Evolutionary conservation across 2,329 filamentous ascomycete species (phyloP).

Genomic region (Talaromyces sp.): DNA sequence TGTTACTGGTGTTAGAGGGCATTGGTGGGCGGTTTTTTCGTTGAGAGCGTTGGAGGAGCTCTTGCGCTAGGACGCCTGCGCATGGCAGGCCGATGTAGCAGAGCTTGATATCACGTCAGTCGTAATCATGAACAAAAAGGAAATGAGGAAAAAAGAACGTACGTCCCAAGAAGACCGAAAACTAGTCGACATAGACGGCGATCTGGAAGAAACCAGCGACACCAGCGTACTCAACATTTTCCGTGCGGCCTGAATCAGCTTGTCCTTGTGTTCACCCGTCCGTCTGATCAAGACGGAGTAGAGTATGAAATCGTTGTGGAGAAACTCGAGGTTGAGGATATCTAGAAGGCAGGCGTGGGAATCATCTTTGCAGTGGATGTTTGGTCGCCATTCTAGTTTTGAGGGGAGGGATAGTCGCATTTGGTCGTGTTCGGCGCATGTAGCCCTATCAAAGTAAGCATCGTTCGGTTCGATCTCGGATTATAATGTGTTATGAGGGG

Average conservation of each 20-base stretch:
- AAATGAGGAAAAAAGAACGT: neutral
- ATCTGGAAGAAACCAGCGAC: neutral
- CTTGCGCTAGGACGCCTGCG: slow-evolving; percentile 25
- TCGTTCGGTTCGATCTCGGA: no score
- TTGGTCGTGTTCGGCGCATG: slow-evolving; percentile 14
- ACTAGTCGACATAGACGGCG: neutral
- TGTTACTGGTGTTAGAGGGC: neutral
- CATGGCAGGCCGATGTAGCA: slow-evolving; percentile 28
- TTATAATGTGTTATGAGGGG: no score
- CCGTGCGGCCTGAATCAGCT: slow-evolving; percentile 13
- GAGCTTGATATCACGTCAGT: slow-evolving; percentile 13
- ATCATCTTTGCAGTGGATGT: slow-evolving; percentile 10
- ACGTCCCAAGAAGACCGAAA: slow-evolving; percentile 15
- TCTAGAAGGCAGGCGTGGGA: slow-evolving; percentile 22
- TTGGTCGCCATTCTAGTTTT: slow-evolving; percentile 16
- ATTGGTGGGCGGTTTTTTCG: neutral
- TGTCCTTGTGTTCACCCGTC: slow-evolving; percentile 16
- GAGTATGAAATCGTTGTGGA: slow-evolving; percentile 27
- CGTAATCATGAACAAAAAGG: neutral
- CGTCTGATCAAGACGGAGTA: slow-evolving; percentile 23
- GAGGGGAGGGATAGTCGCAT: slow-evolving; percentile 8
- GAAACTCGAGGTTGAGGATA: slow-evolving; percentile 25
- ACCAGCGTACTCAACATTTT: slow-evolving; percentile 16
- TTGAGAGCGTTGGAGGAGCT: slow-evolving; percentile 27
- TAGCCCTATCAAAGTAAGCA: no score